Conservation (phyloP, 257 asterid species). For the Solanum bulbocastanum region DNA sequence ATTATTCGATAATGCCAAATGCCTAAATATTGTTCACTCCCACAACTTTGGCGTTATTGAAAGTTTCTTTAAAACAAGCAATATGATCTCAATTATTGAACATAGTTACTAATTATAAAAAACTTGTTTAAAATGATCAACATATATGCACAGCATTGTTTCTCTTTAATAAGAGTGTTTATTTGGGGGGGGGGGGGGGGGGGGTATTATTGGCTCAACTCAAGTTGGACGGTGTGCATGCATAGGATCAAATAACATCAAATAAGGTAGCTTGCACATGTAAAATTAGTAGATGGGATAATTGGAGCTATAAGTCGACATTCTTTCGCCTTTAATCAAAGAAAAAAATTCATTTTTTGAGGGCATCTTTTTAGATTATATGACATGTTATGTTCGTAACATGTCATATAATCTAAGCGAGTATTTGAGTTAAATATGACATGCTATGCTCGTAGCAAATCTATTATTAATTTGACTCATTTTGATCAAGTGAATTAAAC, state of each 20-base stretch:
- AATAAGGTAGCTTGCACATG: not conserved
- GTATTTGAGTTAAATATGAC: not conserved
- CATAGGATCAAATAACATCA: not conserved
- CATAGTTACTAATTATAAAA: not conserved
- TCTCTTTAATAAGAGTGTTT: not conserved
- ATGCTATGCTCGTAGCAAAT: not conserved
- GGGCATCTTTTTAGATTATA: not conserved
- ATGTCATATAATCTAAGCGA: too few relatives aligned
- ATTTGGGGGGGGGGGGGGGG: not conserved
- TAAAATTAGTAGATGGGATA: not conserved
- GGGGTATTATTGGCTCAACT: not conserved
- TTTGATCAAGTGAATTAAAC: not conserved
- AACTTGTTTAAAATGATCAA: not conserved
- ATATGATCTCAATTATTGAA: not conserved
- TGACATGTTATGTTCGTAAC: not conserved
- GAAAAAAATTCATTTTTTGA: not conserved
- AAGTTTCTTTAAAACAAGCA: not conserved
- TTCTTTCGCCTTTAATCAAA: not conserved
- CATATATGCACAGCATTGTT: not conserved
- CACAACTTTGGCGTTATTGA: not conserved
- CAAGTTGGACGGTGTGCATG: not conserved
- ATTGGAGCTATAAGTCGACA: not conserved
- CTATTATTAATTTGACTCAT: not conserved
- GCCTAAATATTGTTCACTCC: not conserved
- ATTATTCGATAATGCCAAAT: not conserved